Percentiles rank a stretch among this genome's conserved stretches.
Evolutionary conservation across 176 grass and related monocot species (phyloP).

Genomic region (Pharus latifolius): DNA sequence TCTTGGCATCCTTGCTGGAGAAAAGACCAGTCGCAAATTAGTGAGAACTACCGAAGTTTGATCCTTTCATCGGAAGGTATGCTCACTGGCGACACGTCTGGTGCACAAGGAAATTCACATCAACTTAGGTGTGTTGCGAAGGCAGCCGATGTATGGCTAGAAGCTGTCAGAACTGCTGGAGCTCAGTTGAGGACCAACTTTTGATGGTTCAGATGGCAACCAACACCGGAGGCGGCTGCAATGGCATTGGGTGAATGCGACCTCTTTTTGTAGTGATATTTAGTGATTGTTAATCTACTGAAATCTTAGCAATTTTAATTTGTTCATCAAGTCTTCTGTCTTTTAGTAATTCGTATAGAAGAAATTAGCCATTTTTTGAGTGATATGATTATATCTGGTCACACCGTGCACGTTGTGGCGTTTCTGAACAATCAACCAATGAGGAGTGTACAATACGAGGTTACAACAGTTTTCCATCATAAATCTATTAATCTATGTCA

Average conservation of each 20-base stretch:
- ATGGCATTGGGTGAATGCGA: neutral
- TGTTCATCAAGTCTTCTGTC: neutral
- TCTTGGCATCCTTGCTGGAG: constrained; percentile 78
- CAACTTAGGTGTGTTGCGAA: neutral
- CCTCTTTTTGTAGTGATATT: neutral
- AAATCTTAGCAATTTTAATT: constrained; percentile 23
- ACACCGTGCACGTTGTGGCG: neutral
- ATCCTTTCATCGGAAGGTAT: neutral
- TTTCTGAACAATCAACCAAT: neutral
- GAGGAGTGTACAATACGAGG: neutral
- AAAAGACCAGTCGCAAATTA: constrained; percentile 34
- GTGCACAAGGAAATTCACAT: neutral
- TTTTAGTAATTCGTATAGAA: constrained; percentile 2
- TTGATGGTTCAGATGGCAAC: neutral
- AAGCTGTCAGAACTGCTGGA: neutral
- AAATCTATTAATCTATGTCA: neutral
- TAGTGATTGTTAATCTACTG: neutral
- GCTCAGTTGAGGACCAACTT: neutral
- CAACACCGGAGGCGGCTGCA: neutral
- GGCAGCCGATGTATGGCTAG: neutral
- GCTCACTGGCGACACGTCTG: neutral
- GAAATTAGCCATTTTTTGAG: neutral
- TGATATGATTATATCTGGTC: neutral
- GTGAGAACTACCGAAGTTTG: neutral
- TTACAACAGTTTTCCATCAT: too few species aligned